phyloP scores from a whole-genome alignment of 2,329 filamentous ascomycete species.

The Alternaria hordeiaustralica region DNA sequence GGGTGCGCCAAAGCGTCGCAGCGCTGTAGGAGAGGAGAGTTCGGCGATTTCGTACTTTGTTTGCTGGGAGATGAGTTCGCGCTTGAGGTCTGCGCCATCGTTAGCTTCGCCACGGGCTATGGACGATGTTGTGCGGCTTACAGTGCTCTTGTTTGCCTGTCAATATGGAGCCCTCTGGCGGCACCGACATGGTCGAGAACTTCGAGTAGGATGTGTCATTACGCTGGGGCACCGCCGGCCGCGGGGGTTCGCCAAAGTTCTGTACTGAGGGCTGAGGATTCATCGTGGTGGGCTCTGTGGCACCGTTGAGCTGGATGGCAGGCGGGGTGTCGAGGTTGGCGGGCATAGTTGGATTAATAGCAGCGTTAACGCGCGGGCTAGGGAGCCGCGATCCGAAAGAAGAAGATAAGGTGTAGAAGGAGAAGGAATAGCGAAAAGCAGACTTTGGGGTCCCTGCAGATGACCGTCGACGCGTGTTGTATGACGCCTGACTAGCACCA shows the following conservation, averaged over 20 bases:
- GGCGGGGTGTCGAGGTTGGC: constrained; percentile 28
- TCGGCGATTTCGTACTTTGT: constrained; percentile 89
- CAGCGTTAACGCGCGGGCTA: constrained; percentile 9
- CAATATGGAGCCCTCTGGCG: constrained; percentile 67
- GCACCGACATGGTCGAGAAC: constrained; percentile 53
- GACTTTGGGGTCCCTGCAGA: constrained; percentile 6
- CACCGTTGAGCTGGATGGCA: constrained; percentile 42
- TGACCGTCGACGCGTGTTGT: constrained; percentile 35
- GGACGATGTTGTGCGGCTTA: constrained; percentile 52
- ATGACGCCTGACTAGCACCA: constrained; percentile 31
- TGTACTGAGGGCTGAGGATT: constrained; percentile 26
- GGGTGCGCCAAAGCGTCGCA: constrained; percentile 93
- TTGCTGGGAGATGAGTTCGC: constrained; percentile 90
- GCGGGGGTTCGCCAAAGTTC: constrained; percentile 27
- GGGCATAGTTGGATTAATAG: constrained; percentile 34
- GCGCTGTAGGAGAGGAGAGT: constrained; percentile 90
- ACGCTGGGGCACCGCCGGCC: constrained; percentile 24
- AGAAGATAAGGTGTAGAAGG: constrained; percentile 4
- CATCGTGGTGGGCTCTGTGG: constrained; percentile 40
- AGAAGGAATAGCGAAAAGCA: constrained; percentile 6
- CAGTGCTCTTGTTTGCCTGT: constrained; percentile 99
- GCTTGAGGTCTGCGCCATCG: constrained; percentile 77
- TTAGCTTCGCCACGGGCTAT: constrained; percentile 9
- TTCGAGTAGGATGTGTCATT: constrained; percentile 46
- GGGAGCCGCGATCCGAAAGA: constrained; percentile 6